phyloP scores from a whole-genome alignment of 805 yeast species.

The Candida jianshihensis region DNA sequence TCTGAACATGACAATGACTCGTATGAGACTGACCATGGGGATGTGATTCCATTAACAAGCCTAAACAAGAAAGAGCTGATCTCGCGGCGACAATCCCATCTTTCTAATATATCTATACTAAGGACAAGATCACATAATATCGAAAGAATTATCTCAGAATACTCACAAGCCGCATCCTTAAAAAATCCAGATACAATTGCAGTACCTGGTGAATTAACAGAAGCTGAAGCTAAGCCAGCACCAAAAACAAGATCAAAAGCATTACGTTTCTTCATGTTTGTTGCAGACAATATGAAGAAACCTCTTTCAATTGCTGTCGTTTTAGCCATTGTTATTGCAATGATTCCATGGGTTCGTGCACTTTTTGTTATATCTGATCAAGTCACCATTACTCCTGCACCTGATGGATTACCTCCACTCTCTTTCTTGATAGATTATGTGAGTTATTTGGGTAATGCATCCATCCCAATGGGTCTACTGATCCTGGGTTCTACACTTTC shows the following conservation, averaged over 20 bases:
- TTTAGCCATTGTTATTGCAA: slow-evolving; percentile 56
- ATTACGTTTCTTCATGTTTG: slow-evolving; percentile 20
- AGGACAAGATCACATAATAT: slow-evolving; percentile 32
- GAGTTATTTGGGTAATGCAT: slow-evolving; percentile 75
- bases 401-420: slow-evolving; percentile 79
- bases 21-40: neutral
- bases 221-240: slow-evolving; percentile 8
- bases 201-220: slow-evolving; percentile 17
- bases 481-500: slow-evolving; percentile 87
- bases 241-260: slow-evolving; percentile 1
- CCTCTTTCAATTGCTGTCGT: slow-evolving; percentile 74
- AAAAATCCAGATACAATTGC: slow-evolving; percentile 3
- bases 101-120: slow-evolving; percentile 1
- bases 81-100: too few species aligned
- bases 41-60: neutral
- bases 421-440: slow-evolving; percentile 81
- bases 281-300: slow-evolving; percentile 49
- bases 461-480: slow-evolving; percentile 83
- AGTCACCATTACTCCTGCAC: slow-evolving; percentile 57
- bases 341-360: slow-evolving; percentile 85
- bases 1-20: neutral
- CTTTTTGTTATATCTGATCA: slow-evolving; percentile 49
- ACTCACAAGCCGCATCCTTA: slow-evolving; percentile 24
- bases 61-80: too few species aligned
- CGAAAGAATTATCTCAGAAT: slow-evolving; percentile 41